Evolutionary conservation across 257 asterid species (phyloP).

Genomic region (Nicotiana benthamiana): DNA sequence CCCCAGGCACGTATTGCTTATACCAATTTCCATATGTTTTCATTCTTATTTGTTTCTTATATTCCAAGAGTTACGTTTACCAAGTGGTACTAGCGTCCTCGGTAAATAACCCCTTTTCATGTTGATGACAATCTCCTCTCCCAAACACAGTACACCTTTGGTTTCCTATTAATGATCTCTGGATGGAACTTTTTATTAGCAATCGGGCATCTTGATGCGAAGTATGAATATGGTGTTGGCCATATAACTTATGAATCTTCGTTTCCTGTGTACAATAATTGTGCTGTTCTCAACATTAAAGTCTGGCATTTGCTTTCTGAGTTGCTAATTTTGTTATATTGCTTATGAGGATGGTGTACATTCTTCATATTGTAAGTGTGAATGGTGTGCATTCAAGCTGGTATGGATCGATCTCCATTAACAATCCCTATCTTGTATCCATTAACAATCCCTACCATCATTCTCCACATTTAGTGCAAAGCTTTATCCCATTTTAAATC

Average conservation of each 20-base stretch:
- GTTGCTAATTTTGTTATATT: neutral
- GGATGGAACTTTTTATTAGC: neutral
- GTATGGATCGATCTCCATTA: neutral
- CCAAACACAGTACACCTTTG: neutral
- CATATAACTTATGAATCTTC: neutral
- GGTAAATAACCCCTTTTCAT: neutral
- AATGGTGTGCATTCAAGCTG: neutral
- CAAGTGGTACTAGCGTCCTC: neutral
- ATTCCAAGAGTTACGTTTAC: neutral
- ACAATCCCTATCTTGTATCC: neutral
- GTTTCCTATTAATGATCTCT: neutral
- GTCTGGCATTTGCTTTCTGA: neutral
- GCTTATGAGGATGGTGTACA: neutral
- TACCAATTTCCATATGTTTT: constrained; percentile 1
- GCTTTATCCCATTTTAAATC: neutral
- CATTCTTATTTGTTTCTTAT: neutral
- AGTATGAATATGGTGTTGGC: neutral
- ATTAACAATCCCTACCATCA: too few relatives aligned
- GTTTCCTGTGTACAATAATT: neutral
- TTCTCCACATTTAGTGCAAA: neutral
- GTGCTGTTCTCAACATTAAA: neutral
- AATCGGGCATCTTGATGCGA: neutral
- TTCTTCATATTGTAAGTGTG: neutral
- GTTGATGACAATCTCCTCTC: neutral
- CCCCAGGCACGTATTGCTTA: constrained; percentile 57